Evolutionary conservation across 2,329 filamentous ascomycete species (phyloP), one percentile per base, ranked within the genome.

Genomic region (Calonectria pseudoreteaudii): DNA sequence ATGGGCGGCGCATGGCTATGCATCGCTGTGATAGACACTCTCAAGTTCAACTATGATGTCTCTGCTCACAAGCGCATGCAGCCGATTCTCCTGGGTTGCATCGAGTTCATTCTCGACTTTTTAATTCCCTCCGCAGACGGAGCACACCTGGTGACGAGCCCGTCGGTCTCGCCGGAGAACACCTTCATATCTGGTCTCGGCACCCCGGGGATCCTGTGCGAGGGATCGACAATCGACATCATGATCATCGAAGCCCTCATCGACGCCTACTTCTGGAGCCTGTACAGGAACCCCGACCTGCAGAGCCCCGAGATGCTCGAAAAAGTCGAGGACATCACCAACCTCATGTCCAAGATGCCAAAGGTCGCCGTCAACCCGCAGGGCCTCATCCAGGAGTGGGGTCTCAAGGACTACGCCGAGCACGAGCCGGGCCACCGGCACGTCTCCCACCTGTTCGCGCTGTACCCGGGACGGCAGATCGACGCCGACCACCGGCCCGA

Each of bases 391-490:
- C 84, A 86, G 30, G 86, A 87, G 79, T 87, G 85, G 85, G 80
- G 80, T 0, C 9, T 80, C 13, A 77, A 82, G 18, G 80, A 87
- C 9, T 84, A 85, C 52, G 74, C 78, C 13, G 86, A 84, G 73
- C 80, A 83, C 4, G 88, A 89, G 62, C 86, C 85, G 0, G 88
- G 87, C 0, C 88, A 90, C 72, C 84, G 88, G 0, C 89, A 90
- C 65, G 83, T 89, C 5, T 89, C 87, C 0, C 88, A 88, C 71
- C 82, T 90, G 0, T 89, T 86, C 73, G 88, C 84, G 0, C 82
- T 90, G 3, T 86, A 87, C 67, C 88, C 89, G 0, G 87, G 87
- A 0, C 82, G 78, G 0, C 66, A 72, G 1, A 80, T 80, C 23
- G 71, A 75, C 7, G 74, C 80, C 0, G 74, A 78, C 14, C 73